phyloP scores from a whole-genome alignment of 805 yeast genomes.

The Kodamaea kakaduensis region DNA sequence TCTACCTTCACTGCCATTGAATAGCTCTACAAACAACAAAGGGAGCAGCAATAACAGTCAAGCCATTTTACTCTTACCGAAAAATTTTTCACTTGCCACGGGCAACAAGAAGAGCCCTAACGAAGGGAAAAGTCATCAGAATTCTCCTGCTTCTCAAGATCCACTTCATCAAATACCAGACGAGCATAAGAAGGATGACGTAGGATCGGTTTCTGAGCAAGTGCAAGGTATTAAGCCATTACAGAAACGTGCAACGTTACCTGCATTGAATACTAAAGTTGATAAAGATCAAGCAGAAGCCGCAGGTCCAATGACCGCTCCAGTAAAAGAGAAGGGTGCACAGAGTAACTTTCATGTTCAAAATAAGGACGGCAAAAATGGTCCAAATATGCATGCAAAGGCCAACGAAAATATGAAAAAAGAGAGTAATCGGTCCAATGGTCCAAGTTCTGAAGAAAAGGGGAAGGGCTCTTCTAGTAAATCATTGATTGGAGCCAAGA shows the following conservation, averaged over 20 bases:
- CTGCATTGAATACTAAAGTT: constrained; percentile 1
- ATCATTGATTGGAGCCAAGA: constrained; percentile 17
- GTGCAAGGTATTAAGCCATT: neutral
- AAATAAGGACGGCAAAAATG: neutral
- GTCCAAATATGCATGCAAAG: neutral
- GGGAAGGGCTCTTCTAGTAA: neutral
- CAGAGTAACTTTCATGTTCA: neutral
- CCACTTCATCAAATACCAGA: too few relatives aligned
- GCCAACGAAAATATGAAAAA: neutral
- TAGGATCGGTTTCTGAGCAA: neutral
- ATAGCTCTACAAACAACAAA: constrained; percentile 3
- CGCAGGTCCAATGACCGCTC: neutral
- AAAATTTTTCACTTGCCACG: constrained; percentile 35
- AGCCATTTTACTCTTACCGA: constrained; percentile 50
- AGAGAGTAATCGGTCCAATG: neutral
- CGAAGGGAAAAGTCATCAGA: too few relatives aligned
- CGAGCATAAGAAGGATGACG: neutral
- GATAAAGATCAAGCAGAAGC: neutral
- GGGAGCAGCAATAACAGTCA: constrained; percentile 19
- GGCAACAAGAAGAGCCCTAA: constrained; percentile 5
- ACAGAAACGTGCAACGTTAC: constrained; percentile 1
- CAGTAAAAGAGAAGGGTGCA: neutral
- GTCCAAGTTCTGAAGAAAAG: neutral
- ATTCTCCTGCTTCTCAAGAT: too few relatives aligned
- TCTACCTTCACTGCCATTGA: constrained; percentile 8